Evolutionary conservation across 441 rosid species (phyloP), one percentile per base, ranked within the genome.

Genomic region (Dalechampia spathulata): DNA sequence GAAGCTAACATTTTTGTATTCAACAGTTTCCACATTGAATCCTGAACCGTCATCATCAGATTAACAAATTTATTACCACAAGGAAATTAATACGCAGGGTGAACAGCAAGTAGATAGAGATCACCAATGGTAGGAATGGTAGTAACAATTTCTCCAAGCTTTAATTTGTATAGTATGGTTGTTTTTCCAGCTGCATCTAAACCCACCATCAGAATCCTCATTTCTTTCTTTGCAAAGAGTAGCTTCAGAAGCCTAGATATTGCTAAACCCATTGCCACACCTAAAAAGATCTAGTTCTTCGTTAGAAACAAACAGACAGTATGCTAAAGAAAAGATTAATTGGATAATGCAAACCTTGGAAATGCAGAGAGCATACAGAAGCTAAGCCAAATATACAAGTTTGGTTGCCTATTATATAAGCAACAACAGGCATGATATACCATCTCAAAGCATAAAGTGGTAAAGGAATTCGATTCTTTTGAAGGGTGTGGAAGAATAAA

Each of bases 201-300:
- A 60, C 89, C 89, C 50, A 83, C 86, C 90, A 83, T 83, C 58
- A 83, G 69, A 59, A 83, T 80, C 49, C 83, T 81, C 85, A 83
- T 83, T 72, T 79, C 85, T 61, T 78, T 76, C 76, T 55, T 80
- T 15, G 84, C 73, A 64, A 83, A 80, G 0, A 83, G 61, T 66
- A 64, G 44, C 55, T 53, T 78, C 64, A 77, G 50, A 25, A 83
- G 27, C 63, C 81, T 72, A 40, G 86, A 74, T 63, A 83, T 65
- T 15, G 78, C 62, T 70, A 57, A 3, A 16, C 89, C 89, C 86
- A 76, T 74, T 47, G 19, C 57, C 56, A 22, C 54, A 27, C 59
- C 67, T 38, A 28, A 23, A 34, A 58, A 52, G 40, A 39, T 21
- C 6, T 6, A 14, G 0, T 37, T 11, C 4, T 9, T 37, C n/a